A percentile compares a stretch with the other conserved stretches of the same genome.
Conservation (phyloP, 2,329 filamentous ascomycete species). For the Curvularia spicifera region DNA sequence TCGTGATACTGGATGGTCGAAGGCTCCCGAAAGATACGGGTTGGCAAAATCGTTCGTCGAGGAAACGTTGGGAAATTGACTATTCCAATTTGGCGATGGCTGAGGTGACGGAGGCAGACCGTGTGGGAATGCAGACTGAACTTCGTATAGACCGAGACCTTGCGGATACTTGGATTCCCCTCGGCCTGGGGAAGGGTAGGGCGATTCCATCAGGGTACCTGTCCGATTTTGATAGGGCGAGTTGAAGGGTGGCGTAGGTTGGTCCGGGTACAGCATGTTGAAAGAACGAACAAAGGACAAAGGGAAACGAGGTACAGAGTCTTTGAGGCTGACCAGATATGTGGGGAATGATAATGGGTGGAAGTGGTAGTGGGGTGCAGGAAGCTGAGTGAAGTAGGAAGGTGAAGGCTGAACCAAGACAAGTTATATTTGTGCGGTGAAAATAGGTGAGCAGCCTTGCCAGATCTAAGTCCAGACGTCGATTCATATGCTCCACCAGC, state of each 20-base stretch:
- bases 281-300: conserved; percentile 18
- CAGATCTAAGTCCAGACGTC: conserved; percentile 30
- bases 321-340: conserved; percentile 4
- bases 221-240: conserved; percentile 45
- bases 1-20: conserved; percentile 42
- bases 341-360: conserved; percentile 13
- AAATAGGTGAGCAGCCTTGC: conserved; percentile 30
- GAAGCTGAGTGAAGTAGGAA: conserved; percentile 23
- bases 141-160: conserved; percentile 45
- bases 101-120: conserved; percentile 47
- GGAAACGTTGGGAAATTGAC: conserved; percentile 34
- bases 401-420: conserved; percentile 35
- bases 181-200: conserved; percentile 46
- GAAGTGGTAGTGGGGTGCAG: conserved; percentile 14
- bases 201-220: conserved; percentile 37
- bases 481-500: conserved; percentile 45
- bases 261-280: conserved; percentile 38
- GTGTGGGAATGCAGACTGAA: conserved; percentile 30
- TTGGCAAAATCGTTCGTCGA: conserved; percentile 42
- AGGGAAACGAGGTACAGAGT: conserved; percentile 15
- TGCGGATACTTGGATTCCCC: conserved; percentile 42
- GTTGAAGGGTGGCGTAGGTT: conserved; percentile 45
- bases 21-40: conserved; percentile 42
- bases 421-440: conserved; percentile 41
- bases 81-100: conserved; percentile 42